Conservation (phyloP, 176 grass and related monocot species). For the Guadua angustifolia region DNA sequence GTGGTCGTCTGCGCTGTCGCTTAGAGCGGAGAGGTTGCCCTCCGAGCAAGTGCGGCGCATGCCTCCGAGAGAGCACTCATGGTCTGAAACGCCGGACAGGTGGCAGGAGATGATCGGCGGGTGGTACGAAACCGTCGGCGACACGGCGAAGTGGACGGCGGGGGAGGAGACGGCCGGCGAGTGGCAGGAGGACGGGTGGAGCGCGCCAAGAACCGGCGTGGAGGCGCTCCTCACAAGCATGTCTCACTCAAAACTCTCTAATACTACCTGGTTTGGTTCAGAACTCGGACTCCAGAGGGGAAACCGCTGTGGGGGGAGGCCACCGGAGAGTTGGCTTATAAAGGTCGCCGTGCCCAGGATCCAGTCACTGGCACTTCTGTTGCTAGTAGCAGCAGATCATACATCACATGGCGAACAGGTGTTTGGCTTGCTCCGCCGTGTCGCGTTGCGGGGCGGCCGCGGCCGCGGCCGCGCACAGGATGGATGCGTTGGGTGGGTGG, state of each 20-base stretch:
- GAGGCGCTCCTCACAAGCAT: constrained; percentile 71
- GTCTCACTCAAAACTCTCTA: too few relatives aligned
- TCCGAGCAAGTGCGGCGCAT: constrained; percentile 70
- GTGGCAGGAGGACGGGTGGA: constrained; percentile 43
- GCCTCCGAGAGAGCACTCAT: constrained; percentile 34
- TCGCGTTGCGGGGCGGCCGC: not conserved
- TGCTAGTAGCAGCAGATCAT: not conserved
- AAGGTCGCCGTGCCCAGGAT: not conserved
- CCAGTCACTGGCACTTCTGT: not conserved
- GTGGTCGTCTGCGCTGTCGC: constrained; percentile 21
- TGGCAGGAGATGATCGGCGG: constrained; percentile 50
- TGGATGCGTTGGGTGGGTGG: not conserved
- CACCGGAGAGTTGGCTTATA: not conserved
- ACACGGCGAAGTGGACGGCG: constrained; percentile 49
- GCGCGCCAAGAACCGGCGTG: constrained; percentile 69
- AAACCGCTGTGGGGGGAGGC: not conserved
- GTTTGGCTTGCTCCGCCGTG: not conserved
- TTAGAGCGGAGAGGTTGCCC: constrained; percentile 51
- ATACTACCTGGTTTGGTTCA: not conserved
- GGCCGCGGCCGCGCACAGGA: not conserved
- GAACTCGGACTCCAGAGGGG: not conserved
- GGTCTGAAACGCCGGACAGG: constrained; percentile 39
- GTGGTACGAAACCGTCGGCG: constrained; percentile 46
- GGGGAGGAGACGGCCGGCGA: constrained; percentile 57
- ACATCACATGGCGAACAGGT: not conserved